Evolutionary conservation across 768 basidiomycete genomes (phyloP).

Genomic region (Rubroboletus satanas): DNA sequence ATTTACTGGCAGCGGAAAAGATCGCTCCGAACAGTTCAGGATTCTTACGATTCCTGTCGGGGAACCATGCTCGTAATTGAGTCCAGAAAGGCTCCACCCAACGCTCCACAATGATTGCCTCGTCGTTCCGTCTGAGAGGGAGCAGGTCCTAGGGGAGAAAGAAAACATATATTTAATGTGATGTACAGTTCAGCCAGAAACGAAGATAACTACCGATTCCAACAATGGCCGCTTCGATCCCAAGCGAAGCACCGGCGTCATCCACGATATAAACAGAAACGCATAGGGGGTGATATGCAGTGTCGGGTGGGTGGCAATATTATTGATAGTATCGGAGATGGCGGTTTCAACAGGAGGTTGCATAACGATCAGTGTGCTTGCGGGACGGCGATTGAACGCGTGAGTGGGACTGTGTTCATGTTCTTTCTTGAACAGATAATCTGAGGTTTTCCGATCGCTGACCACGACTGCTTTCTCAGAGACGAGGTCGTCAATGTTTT

Average conservation of each 20-base stretch:
- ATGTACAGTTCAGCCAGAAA: constrained; percentile 22
- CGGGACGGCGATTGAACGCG: constrained; percentile 3
- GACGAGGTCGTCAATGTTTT: constrained; percentile 2
- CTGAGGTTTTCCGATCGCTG: neutral
- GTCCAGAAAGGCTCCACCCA: constrained; percentile 26
- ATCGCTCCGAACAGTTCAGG: constrained; percentile 18
- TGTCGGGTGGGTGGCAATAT: constrained; percentile 20
- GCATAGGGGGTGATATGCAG: constrained; percentile 9
- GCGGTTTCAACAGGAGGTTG: constrained; percentile 19
- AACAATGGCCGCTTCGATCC: constrained; percentile 27
- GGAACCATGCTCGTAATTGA: constrained; percentile 16
- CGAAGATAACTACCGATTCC: constrained; percentile 30
- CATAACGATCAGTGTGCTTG: constrained; percentile 22
- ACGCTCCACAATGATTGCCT: constrained; percentile 21
- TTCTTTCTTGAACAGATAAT: constrained; percentile 3
- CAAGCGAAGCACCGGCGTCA: constrained; percentile 25
- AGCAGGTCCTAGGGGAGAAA: constrained; percentile 20
- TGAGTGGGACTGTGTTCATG: neutral
- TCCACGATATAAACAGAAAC: constrained; percentile 26
- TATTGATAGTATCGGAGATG: constrained; percentile 15
- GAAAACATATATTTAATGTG: constrained; percentile 14
- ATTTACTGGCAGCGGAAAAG: constrained; percentile 12
- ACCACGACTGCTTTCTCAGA: neutral
- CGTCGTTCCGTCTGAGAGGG: constrained; percentile 25
- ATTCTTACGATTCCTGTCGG: constrained; percentile 12